Conservation (phyloP, 2,329 filamentous ascomycete species). For the Cladosporium oxysporum region DNA sequence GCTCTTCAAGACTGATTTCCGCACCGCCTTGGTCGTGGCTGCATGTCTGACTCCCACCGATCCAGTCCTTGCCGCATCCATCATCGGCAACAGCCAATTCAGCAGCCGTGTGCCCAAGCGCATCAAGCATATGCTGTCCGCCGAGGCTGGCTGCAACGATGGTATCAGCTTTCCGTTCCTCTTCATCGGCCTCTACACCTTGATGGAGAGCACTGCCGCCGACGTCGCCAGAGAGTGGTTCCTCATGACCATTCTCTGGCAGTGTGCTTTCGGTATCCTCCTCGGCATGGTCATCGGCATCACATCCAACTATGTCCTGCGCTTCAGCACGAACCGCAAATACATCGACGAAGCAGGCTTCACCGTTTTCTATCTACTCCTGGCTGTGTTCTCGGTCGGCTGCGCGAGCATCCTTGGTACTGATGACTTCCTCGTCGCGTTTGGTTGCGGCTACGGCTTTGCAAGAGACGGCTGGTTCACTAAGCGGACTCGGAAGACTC, state of each 20-base stretch:
- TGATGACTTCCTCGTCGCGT: constrained; percentile 60
- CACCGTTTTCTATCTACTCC: constrained; percentile 58
- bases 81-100: constrained; percentile 57
- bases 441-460: constrained; percentile 58
- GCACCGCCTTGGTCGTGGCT: constrained; percentile 53
- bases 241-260: constrained; percentile 57
- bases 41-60: constrained; percentile 60
- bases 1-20: constrained; percentile 49
- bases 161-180: constrained; percentile 59
- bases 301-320: constrained; percentile 50
- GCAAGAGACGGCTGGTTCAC: constrained; percentile 56
- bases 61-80: constrained; percentile 56
- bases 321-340: constrained; percentile 47
- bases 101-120: constrained; percentile 54
- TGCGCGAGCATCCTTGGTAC: constrained; percentile 54
- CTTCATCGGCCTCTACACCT: constrained; percentile 52
- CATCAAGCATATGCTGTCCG: constrained; percentile 53
- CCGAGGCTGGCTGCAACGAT: constrained; percentile 59
- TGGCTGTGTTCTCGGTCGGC: constrained; percentile 55
- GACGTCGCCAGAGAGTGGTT: constrained; percentile 54
- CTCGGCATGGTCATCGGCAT: constrained; percentile 52
- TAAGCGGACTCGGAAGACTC: constrained; percentile 47
- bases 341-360: constrained; percentile 54
- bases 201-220: constrained; percentile 42
- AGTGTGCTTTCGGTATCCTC: constrained; percentile 52